These are phyloP conservation scores for Syzygium jambos DNA, from an alignment of 345 rosid species.

Conservation along the genomic window DNA sequence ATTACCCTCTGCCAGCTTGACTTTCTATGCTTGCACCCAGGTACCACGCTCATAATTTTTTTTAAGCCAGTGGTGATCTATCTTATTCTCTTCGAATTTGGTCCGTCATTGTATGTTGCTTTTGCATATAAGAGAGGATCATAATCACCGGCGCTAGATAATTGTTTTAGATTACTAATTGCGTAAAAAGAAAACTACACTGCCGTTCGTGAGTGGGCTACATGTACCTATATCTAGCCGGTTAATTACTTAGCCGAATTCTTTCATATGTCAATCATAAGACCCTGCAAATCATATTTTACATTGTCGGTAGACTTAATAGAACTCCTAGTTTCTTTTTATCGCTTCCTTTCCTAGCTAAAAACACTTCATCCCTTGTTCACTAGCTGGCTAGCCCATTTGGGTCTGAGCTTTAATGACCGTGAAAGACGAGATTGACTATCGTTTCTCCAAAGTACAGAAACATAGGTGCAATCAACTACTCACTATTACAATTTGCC, in stretches of 20 bases:
- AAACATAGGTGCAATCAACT: neutral
- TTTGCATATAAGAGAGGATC: neutral
- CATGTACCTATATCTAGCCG: neutral
- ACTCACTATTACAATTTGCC: neutral
- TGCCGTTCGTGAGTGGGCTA: neutral
- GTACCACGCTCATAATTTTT: neutral
- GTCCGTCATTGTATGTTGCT: neutral
- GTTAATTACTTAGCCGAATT: neutral
- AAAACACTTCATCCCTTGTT: neutral
- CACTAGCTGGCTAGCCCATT: neutral
- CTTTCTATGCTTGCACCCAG: neutral
- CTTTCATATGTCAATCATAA: fast-evolving
- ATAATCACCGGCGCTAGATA: neutral
- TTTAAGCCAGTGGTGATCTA: neutral
- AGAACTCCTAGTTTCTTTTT: neutral
- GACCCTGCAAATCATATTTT: neutral
- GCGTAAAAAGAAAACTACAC: neutral
- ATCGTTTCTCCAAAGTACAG: neutral
- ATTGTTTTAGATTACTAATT: neutral
- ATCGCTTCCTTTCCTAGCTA: neutral
- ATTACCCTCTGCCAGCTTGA: neutral
- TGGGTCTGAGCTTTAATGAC: neutral
- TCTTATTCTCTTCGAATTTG: neutral
- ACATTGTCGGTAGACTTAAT: neutral
- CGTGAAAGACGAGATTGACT: neutral